These are phyloP conservation scores for Forsythia suspensa DNA, from an alignment of 257 asterid species.

Conservation along the genomic window DNA sequence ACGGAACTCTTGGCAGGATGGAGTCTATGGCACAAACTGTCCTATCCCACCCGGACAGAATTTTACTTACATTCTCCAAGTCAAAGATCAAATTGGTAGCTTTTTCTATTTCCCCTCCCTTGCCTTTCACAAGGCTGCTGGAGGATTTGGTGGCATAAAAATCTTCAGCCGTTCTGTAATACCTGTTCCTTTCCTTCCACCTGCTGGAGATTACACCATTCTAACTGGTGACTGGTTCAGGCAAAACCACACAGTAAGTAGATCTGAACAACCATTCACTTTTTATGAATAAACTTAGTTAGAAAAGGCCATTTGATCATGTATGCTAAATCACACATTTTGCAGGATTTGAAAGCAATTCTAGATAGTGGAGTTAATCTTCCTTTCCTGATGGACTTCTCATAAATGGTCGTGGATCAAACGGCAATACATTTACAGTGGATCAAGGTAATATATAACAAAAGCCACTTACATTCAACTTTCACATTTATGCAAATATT, in stretches of 20 bases:
- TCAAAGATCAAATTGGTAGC: slow-evolving; percentile 56
- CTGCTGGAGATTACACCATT: slow-evolving; percentile 42
- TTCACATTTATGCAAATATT: background rate
- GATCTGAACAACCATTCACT: background rate
- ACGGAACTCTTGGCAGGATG: slow-evolving; percentile 54
- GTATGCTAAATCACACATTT: background rate
- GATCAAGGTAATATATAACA: slow-evolving; percentile 35
- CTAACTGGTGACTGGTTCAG: slow-evolving; percentile 54
- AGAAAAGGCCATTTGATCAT: background rate
- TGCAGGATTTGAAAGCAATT: slow-evolving; percentile 42
- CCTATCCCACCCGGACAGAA: slow-evolving; percentile 53
- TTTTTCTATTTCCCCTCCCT: slow-evolving; percentile 52
- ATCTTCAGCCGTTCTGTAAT: slow-evolving; percentile 41
- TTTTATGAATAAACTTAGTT: background rate
- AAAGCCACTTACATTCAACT: background rate
- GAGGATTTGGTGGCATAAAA: slow-evolving; percentile 47
- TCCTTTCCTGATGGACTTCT: slow-evolving; percentile 55
- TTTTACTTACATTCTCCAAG: slow-evolving; percentile 45
- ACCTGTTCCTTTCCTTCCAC: slow-evolving; percentile 50
- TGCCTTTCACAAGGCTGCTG: slow-evolving; percentile 54
- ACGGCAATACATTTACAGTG: slow-evolving; percentile 36
- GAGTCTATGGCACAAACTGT: slow-evolving; percentile 51
- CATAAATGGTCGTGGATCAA: slow-evolving; percentile 45
- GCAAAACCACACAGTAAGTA: slow-evolving; percentile 42
- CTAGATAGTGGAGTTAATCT: slow-evolving; percentile 41